phyloP scores from a whole-genome alignment of 306 rosid species.

The Elaeagnus macrophylla region DNA sequence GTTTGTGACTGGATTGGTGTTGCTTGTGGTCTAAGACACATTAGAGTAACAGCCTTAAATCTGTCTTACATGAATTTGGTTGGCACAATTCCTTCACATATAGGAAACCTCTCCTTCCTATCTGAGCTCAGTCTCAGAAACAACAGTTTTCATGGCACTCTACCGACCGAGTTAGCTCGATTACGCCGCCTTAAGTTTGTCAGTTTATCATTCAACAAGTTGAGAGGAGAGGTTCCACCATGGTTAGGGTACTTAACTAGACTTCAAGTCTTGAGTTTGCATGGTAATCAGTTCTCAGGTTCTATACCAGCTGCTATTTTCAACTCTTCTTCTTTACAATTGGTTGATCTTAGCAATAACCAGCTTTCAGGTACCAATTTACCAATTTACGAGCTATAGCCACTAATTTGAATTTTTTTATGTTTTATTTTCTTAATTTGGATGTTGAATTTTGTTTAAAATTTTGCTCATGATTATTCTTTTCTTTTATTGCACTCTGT shows the following conservation, averaged over 20 bases:
- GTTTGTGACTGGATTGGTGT: conserved; percentile 15
- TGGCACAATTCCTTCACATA: conserved; percentile 12
- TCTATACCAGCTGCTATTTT: conserved; percentile 5
- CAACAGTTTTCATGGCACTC: conserved; percentile 1
- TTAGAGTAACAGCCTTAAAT: conserved; percentile 7
- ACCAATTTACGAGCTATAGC: not conserved
- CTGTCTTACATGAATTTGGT: conserved; percentile 14
- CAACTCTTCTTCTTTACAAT: conserved; percentile 10
- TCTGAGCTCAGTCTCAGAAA: conserved; percentile 1
- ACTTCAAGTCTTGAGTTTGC: not conserved
- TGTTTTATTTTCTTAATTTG: too few species aligned
- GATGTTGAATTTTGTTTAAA: too few species aligned
- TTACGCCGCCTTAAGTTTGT: not conserved
- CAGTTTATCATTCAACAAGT: not conserved
- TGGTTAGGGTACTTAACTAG: conserved; percentile 3
- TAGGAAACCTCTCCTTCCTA: conserved; percentile 17
- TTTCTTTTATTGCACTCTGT: not conserved
- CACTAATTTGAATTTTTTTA: not conserved
- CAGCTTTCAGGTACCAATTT: conserved; percentile 8
- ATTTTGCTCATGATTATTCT: not conserved
- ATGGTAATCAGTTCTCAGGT: not conserved
- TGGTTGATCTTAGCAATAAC: conserved; percentile 6
- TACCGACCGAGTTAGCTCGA: not conserved
- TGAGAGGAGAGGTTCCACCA: not conserved
- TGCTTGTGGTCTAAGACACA: not conserved